A percentile compares a stretch with the other conserved stretches of the same genome.
phyloP scores from a whole-genome alignment of 345 rosid genomes.

The Lepidium didymum region DNA sequence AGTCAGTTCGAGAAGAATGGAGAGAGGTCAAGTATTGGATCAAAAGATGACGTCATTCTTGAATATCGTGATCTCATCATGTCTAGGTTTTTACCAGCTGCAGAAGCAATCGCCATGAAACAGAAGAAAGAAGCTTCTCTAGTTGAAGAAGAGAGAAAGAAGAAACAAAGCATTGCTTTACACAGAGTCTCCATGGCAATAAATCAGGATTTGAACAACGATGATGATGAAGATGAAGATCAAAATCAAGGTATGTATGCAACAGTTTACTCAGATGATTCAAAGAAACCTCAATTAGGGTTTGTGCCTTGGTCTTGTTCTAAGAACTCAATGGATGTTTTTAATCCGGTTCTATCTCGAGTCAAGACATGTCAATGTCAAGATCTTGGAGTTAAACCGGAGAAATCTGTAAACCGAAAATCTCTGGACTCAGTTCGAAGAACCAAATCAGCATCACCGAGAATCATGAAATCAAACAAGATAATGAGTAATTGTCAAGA shows the following conservation, averaged over 20 bases:
- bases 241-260: background rate
- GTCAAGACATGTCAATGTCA: constrained; percentile 29
- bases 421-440: background rate
- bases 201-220: constrained; percentile 9
- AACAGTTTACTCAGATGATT: background rate
- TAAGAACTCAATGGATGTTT: constrained; percentile 18
- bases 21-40: constrained; percentile 1
- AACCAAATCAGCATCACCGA: constrained; percentile 39
- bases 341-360: constrained; percentile 14
- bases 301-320: constrained; percentile 16
- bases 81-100: constrained; percentile 86
- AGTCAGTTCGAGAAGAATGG: constrained; percentile 1
- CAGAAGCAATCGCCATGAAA: constrained; percentile 74
- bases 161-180: constrained; percentile 17
- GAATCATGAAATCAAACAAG: constrained; percentile 41
- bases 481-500: constrained; percentile 39
- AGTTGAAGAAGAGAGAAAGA: constrained; percentile 37
- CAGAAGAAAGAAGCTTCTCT: constrained; percentile 46
- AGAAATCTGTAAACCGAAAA: background rate
- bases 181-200: constrained; percentile 25
- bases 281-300: constrained; percentile 17
- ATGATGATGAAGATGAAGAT: background rate
- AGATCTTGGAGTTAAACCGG: background rate
- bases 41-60: constrained; percentile 37
- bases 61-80: constrained; percentile 72